These are phyloP conservation scores for Rhynchospora tenuis DNA, from an alignment of 176 grass and related monocot genomes.

Conservation along the genomic window DNA sequence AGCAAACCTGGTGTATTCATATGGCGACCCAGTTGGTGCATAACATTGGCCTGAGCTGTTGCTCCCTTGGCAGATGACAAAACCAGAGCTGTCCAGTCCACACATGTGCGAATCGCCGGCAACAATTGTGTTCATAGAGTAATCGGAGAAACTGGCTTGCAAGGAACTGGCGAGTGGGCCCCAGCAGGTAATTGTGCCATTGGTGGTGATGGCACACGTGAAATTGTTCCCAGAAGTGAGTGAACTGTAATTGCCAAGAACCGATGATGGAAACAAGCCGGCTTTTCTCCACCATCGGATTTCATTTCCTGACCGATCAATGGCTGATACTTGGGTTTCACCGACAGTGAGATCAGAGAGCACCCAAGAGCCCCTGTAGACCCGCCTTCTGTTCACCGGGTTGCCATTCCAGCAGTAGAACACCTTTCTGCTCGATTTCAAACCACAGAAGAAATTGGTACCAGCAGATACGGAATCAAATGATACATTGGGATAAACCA, in stretches of 20 bases:
- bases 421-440: slow-evolving; percentile 18
- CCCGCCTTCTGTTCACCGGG: slow-evolving; percentile 8
- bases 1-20: slow-evolving; percentile 39
- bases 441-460: slow-evolving; percentile 33
- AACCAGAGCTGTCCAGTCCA: slow-evolving; percentile 24
- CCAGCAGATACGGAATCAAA: slow-evolving; percentile 64
- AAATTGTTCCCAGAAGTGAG: slow-evolving; percentile 66
- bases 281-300: slow-evolving; percentile 56
- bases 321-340: slow-evolving; percentile 45
- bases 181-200: slow-evolving; percentile 50
- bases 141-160: slow-evolving; percentile 30
- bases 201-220: slow-evolving; percentile 45
- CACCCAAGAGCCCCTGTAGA: slow-evolving; percentile 28
- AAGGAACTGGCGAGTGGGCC: slow-evolving; percentile 27
- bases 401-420: slow-evolving; percentile 73
- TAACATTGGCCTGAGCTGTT: background rate
- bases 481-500: slow-evolving; percentile 3
- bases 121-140: slow-evolving; percentile 27
- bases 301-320: background rate
- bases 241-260: slow-evolving; percentile 22
- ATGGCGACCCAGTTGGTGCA: background rate
- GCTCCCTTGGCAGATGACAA: slow-evolving; percentile 34
- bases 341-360: slow-evolving; percentile 49
- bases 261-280: background rate
- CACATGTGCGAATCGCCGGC: slow-evolving; percentile 48